Evolutionary conservation across 176 grass and related monocot genomes (phyloP).

Genomic region (Stipa capillata): DNA sequence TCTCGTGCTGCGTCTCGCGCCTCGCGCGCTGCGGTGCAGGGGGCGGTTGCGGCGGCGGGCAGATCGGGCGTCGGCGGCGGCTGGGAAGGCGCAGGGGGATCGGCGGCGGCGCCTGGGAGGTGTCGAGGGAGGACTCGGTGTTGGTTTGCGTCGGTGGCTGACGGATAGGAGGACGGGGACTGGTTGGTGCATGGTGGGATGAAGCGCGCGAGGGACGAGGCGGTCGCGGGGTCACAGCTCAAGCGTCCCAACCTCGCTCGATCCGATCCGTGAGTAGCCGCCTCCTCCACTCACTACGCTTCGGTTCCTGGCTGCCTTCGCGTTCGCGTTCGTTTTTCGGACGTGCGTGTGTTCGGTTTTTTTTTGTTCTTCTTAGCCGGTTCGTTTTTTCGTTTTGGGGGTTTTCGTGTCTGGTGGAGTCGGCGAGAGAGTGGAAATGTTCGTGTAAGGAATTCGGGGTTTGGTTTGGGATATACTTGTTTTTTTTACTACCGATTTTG

Average conservation of each 20-base stretch:
- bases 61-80: constrained; percentile 21
- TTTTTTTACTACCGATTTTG: not conserved
- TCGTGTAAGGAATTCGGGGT: not conserved
- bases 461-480: not conserved
- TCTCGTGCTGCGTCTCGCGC: not conserved
- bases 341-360: not conserved
- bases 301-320: no score
- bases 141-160: not conserved
- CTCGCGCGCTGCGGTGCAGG: no score
- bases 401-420: not conserved
- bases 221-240: constrained; percentile 82
- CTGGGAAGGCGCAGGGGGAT: not conserved
- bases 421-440: not conserved
- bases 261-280: constrained; percentile 95
- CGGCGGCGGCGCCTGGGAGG: constrained; percentile 1
- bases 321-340: not conserved
- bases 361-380: no score
- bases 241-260: constrained; percentile 61
- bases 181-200: constrained; percentile 39
- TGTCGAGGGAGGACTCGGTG: not conserved
- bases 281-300: no score
- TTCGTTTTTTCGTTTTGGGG: not conserved
- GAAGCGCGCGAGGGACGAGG: constrained; percentile 59
- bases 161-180: not conserved
- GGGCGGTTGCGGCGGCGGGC: not conserved